Conservation (phyloP, 1,139 yeast species). For the Sugiyamaella sp. region DNA sequence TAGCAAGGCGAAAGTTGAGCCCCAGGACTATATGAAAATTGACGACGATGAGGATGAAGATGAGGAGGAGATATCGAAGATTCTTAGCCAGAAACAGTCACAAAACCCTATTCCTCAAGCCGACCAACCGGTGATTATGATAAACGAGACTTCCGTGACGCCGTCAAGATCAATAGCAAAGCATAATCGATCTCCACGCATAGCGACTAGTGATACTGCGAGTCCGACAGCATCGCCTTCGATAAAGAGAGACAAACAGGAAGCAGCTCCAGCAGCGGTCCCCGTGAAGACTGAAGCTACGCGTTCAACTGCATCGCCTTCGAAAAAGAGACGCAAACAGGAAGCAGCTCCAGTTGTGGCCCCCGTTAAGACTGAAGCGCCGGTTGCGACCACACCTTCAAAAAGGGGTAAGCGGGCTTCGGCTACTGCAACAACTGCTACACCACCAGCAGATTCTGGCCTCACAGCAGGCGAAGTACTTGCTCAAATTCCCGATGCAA, state of each 20-base stretch:
- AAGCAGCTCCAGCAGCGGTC: background rate
- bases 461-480: constrained; percentile 57
- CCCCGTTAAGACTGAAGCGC: no score
- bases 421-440: constrained; percentile 4
- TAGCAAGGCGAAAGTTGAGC: background rate
- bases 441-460: constrained; percentile 4
- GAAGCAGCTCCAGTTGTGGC: no score
- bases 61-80: constrained; percentile 31
- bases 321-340: no score
- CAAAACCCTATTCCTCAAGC: constrained; percentile 26
- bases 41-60: constrained; percentile 34
- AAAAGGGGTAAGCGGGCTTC: no score
- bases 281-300: background rate
- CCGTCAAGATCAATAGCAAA: constrained; percentile 4
- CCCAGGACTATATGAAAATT: constrained; percentile 1
- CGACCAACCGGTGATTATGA: constrained; percentile 9
- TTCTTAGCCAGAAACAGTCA: constrained; percentile 6
- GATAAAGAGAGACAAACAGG: background rate
- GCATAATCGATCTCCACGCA: constrained; percentile 9
- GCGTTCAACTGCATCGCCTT: no score
- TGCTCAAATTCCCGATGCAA: constrained; percentile 68
- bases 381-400: no score
- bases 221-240: no score
- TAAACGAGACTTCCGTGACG: background rate
- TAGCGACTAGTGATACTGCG: no score